Evolutionary conservation across 352 stramenopile species (phyloP), one percentile per base, ranked within the genome.

Genomic region (Globisporangium megalacanthum): DNA sequence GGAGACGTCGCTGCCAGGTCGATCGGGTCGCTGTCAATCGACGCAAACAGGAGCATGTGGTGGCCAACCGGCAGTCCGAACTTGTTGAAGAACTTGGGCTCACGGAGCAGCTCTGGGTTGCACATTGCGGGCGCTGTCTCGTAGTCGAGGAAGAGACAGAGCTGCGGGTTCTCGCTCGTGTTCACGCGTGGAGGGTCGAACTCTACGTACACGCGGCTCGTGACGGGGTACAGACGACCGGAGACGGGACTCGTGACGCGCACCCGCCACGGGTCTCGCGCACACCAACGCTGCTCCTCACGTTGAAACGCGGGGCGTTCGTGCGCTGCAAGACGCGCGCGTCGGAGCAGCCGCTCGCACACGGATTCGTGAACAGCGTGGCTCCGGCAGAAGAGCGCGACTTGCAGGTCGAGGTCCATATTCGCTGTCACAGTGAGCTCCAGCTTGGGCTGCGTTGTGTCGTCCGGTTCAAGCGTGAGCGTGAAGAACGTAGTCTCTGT

Each of bases 181-280:
- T 55, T 58, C 9, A 56, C 42, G 19, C 70, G 44, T 8, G 65
- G 51, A 61, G 68, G 75, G 17, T 66, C 55, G 54, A 77, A 29
- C 51, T 88, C 66, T 6, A 88, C 52, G 42, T 84, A 76, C 1
- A 88, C 35, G 0, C 75, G 68, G 33, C 83, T 62, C 1, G 67
- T 70, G 1, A 48, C 19, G 8, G 75, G 69, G 31, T 86, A 77
- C 11, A 79, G 35, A 15, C 64, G 56, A 0, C 61, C 48, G 1
- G 50, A 17, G 7, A 54, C 52, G 0, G 77, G 79, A 36, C 64
- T 74, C 6, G 54, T 56, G 3, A 89, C 41, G 8, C 61, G 56
- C 0, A 85, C 45, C 3, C 56, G 48, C 3, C 14, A 50, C 13
- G 11, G 10, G 8, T 60, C 20, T 29, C 19, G 56, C 20, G 37